Percentiles rank a stretch among this genome's conserved stretches.
Evolutionary conservation across 169 alveolate genomes (phyloP).

Genomic region (Perkinsus olseni): DNA sequence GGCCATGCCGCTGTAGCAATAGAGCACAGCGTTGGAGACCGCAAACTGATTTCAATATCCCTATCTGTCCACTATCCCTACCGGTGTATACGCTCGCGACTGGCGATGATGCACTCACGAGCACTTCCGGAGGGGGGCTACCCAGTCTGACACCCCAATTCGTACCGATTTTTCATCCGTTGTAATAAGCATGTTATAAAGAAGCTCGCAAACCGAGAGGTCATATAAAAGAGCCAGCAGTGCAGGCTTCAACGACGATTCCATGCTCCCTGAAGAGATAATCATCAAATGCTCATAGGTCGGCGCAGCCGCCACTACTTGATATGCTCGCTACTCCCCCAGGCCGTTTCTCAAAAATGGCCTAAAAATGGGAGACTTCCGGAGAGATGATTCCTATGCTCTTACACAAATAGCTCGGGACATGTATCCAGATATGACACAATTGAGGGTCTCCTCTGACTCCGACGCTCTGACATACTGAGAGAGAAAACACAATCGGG

Average conservation of each 20-base stretch:
- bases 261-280: neutral
- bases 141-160: too few relatives aligned
- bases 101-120: too few relatives aligned
- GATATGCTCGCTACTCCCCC: neutral
- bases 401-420: neutral
- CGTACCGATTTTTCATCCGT: neutral
- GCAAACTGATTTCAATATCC: too few relatives aligned
- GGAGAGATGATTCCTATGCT: neutral
- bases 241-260: neutral
- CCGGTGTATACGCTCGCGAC: too few relatives aligned
- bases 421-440: neutral
- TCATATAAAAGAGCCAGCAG: neutral
- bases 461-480: neutral
- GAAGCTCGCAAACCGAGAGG: neutral
- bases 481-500: neutral
- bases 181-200: neutral
- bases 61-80: too few relatives aligned
- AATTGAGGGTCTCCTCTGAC: neutral
- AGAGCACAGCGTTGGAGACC: too few relatives aligned
- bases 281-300: neutral
- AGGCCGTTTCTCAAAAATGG: neutral
- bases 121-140: too few relatives aligned
- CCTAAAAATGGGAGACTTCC: neutral
- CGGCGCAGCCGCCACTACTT: neutral
- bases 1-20: too few relatives aligned